phyloP scores from a whole-genome alignment of 495 filamentous ascomycete genomes.

The Aspergillus bertholletiae region DNA sequence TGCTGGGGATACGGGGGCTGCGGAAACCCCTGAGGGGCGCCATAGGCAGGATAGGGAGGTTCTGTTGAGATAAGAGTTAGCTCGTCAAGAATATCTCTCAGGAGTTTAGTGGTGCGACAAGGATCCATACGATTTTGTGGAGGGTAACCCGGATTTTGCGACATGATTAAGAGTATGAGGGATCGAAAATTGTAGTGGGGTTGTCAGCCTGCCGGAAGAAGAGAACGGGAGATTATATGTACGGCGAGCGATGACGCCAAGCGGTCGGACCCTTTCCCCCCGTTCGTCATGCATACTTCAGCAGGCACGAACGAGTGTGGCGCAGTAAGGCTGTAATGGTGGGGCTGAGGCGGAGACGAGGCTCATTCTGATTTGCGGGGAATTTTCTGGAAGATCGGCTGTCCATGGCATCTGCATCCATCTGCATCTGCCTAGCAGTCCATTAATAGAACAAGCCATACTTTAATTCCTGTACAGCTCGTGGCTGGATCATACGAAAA shows the following conservation, averaged over 20 bases:
- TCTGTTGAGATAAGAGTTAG: slow-evolving; percentile 17
- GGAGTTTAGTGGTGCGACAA: background rate
- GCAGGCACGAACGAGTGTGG: background rate
- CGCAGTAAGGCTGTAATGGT: background rate
- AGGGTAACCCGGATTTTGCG: slow-evolving; percentile 23
- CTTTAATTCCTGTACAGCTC: too few species aligned
- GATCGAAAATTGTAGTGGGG: background rate
- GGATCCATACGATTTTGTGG: slow-evolving; percentile 27
- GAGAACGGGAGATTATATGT: background rate
- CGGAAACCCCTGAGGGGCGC: slow-evolving; percentile 33
- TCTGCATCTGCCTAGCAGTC: background rate
- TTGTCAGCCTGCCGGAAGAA: too few species aligned
- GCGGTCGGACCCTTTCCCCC: background rate
- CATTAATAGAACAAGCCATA: too few species aligned
- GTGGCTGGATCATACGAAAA: too few species aligned
- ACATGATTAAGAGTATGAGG: slow-evolving; percentile 17
- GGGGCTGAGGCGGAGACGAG: background rate
- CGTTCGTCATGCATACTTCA: background rate
- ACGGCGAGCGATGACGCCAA: background rate
- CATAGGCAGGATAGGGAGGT: slow-evolving; percentile 32
- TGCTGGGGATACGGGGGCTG: slow-evolving; percentile 18
- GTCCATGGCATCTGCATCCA: background rate
- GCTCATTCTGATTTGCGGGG: background rate
- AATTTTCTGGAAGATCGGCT: background rate
- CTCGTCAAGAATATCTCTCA: background rate